Evolutionary conservation across 768 basidiomycete species (phyloP), one percentile per base, ranked within the genome.

Genomic region (Lactarius hatsudake): DNA sequence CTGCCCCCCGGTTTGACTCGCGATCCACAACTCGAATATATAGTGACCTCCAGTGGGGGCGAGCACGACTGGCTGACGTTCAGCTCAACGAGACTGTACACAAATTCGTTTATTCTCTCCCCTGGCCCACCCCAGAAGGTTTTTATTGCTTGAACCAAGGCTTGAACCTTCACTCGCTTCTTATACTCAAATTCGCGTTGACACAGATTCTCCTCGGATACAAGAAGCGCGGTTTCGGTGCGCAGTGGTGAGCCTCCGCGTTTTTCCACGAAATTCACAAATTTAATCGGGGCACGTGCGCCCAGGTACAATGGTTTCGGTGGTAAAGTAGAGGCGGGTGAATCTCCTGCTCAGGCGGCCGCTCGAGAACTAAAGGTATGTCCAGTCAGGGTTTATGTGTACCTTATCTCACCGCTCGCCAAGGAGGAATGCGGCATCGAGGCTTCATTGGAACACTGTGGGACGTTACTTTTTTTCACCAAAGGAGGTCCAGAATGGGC

Each of bases 221-320:
- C 72, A 93, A 93, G 76, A 93, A 93, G 74, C 82, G 91, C 30
- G 91, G 91, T 1, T 87, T 91, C 73, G 91, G 91, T 30, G 78
- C 77, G 43, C 81, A 83, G 67, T 79, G 84, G 90, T 90, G 70
- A 43, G 5, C 58, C 73, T 13, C 20, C 20, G 18, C 51, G 40
- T 20, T 32, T 64, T 32, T 40, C 10, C 12, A 17, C 42, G 65
- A 53, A 8, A 26, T 1, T 13, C 32, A 17, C 32, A 3, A 23
- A 13, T 48, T 32, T 36, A n/a, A 1, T 54, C 53, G 59, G 38
- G 40, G 38, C 55, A 38, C 42, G 53, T 69, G 26, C 18, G 30
- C n/a, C 57, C 71, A 94, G 93, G 72, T 94, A 84, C 73, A 95
- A 95, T 69, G 94, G 94, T 4, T 96, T 94, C 71, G 93, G 92